Percentiles rank a stretch among this genome's conserved stretches.
phyloP scores from a whole-genome alignment of 208 protist species.

The Trypanosoma scelopori region DNA sequence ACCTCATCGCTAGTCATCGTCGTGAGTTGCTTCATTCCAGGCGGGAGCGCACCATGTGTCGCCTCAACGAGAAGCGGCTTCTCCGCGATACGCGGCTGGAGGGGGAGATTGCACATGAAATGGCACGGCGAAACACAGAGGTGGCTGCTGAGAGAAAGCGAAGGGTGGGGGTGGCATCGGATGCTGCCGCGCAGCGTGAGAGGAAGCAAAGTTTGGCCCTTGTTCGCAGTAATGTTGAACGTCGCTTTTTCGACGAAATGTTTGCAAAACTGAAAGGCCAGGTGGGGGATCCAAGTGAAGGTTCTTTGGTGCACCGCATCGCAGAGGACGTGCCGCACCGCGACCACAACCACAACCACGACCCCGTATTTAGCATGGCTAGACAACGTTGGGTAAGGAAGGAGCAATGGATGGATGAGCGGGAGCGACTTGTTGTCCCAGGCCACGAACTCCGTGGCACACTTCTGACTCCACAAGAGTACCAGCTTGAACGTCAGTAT shows the following conservation, averaged over 20 bases:
- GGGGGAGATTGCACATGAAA: slow-evolving; percentile 2
- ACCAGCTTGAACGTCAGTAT: slow-evolving; percentile 12
- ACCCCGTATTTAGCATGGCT: slow-evolving; percentile 13
- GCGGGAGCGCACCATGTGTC: slow-evolving; percentile 16
- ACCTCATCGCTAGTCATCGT: not conserved
- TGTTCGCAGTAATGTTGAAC: not conserved
- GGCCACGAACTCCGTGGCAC: not conserved
- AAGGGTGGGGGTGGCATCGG: not conserved
- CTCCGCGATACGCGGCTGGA: not conserved
- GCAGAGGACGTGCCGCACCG: too few species aligned
- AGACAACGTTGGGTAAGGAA: not conserved
- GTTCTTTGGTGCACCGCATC: not conserved
- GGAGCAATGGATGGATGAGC: slow-evolving; percentile 25
- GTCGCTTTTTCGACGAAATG: slow-evolving; percentile 13
- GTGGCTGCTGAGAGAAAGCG: not conserved
- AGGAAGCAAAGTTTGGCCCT: not conserved
- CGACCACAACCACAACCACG: not conserved
- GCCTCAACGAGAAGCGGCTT: slow-evolving; percentile 2
- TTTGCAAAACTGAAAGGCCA: not conserved
- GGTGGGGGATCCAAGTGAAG: not conserved
- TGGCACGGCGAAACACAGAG: not conserved
- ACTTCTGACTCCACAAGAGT: slow-evolving; percentile 6
- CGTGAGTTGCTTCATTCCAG: slow-evolving; percentile 12
- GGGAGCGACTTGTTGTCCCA: slow-evolving; percentile 1
- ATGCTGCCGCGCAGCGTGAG: not conserved